Evolutionary conservation across 257 asterid species (phyloP).

Genomic region (Thymus quinquecostatus): DNA sequence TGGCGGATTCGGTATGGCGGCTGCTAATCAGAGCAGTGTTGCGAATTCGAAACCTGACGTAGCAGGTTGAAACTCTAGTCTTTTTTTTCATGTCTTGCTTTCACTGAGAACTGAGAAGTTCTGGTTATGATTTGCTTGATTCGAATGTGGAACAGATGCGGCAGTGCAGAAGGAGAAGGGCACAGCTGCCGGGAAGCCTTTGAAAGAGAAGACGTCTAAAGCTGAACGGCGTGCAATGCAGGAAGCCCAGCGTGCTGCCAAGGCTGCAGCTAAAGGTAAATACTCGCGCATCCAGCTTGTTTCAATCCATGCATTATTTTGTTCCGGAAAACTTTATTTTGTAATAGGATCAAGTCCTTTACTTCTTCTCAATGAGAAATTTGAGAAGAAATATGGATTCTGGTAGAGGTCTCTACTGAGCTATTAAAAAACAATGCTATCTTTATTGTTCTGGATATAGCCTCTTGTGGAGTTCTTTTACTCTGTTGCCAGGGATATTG

Average conservation of each 20-base stretch:
- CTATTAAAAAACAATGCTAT: not conserved
- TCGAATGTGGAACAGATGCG: conserved; percentile 47
- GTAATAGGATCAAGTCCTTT: too few species aligned
- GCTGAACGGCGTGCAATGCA: conserved; percentile 96
- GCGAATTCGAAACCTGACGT: conserved; percentile 45
- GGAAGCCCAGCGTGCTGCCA: conserved; percentile 95
- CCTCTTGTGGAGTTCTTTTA: not conserved
- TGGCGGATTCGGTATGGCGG: conserved; percentile 59
- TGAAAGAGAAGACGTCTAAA: conserved; percentile 82
- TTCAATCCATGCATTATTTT: not conserved
- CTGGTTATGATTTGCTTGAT: conserved; percentile 14
- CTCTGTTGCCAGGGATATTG: not conserved
- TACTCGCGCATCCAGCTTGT: not conserved
- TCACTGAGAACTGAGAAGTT: not conserved
- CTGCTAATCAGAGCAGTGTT: conserved; percentile 47
- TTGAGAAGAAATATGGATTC: too few species aligned
- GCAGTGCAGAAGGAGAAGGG: conserved; percentile 58
- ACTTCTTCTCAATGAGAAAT: too few species aligned
- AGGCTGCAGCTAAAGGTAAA: conserved; percentile 81
- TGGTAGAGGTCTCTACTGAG: not conserved
- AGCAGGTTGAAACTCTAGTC: conserved; percentile 40
- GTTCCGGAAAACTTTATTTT: too few species aligned
- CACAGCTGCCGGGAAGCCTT: conserved; percentile 46
- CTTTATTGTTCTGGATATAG: not conserved
- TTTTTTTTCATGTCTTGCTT: not conserved